These are phyloP conservation scores for Metschnikowia drakensbergensis DNA, from an alignment of 805 yeast species.

Conservation along the genomic window DNA sequence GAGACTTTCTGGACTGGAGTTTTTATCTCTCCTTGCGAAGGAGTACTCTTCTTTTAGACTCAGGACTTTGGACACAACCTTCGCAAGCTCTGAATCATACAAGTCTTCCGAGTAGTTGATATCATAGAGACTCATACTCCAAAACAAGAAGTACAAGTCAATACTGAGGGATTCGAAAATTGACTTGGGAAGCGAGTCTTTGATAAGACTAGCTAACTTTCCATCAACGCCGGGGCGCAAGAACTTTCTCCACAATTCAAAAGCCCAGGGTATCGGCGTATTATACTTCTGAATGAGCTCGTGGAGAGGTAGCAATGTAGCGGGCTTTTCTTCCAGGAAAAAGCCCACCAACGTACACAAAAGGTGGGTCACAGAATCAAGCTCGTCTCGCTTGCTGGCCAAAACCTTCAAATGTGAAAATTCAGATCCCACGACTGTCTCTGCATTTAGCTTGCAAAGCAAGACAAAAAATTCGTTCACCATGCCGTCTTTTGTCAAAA, in stretches of 20 bases:
- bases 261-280: slow-evolving; percentile 60
- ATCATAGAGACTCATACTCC: slow-evolving; percentile 73
- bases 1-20: slow-evolving; percentile 13
- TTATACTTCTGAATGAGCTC: slow-evolving; percentile 41
- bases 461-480: slow-evolving; percentile 65
- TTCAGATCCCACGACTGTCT: slow-evolving; percentile 29
- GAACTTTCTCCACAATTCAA: slow-evolving; percentile 69
- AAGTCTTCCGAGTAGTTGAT: slow-evolving; percentile 49
- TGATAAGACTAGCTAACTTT: slow-evolving; percentile 1
- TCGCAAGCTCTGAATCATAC: slow-evolving; percentile 48
- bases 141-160: slow-evolving; percentile 45
- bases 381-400: slow-evolving; percentile 69
- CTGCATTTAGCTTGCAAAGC: slow-evolving; percentile 47
- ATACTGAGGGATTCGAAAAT: slow-evolving; percentile 18
- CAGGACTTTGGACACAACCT: slow-evolving; percentile 33
- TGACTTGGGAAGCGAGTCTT: slow-evolving; percentile 9
- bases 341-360: slow-evolving; percentile 56
- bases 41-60: slow-evolving; percentile 35
- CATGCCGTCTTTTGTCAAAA: slow-evolving; percentile 41
- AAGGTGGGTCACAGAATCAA: slow-evolving; percentile 62
- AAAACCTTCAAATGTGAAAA: slow-evolving; percentile 62
- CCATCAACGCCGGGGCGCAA: slow-evolving; percentile 26
- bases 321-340: slow-evolving; percentile 35
- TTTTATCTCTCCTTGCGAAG: slow-evolving; percentile 24
- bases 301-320: slow-evolving; percentile 37